Base-by-base conservation (phyloP, 371 early-diverging fungal species). In the Nematocida parisii region DNA sequence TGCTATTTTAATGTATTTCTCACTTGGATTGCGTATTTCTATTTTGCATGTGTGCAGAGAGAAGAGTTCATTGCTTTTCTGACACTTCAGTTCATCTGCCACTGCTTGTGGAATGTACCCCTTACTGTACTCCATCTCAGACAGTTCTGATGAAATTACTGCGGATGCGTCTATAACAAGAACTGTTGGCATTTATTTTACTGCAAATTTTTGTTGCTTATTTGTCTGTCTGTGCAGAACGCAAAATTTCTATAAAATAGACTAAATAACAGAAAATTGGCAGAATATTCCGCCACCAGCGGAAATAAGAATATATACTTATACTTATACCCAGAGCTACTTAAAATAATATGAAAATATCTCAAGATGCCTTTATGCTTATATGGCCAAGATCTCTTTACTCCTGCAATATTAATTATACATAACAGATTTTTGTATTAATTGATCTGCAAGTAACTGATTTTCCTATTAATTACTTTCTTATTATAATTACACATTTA, bases 141-240 rank as follows among this genome's bases (percentile, higher is more conserved):
- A 45, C 24, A 86, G 3, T 20, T 46, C 61, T 57, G 66, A 66
- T 18, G 68, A 55, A 44, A 86, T 75, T 24, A 86, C 45, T 58
- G 54, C 80, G 42, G 77, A 74, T 11, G 86, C 83, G 61, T 86
- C 86, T 70, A 86, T 71, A 27, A 86, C 83, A 39, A 83, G 85
- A 52, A 83, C 52, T 84, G 82, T 85, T 55, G 20, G 7, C 80
- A 77, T 67, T 22, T 13, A 50, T 33, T 13, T 50, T 50, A 50
- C 13, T 50, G 52, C 52, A 50, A 50, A 50, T 50, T 50, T 50
- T 50, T 50, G 33, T 33, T 33, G 33, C 33, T 33, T 33, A 33
- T 33, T 33, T 33, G 33, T 33, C 33, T 33, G 33, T 33, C 33
- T 33, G 33, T 33, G 33, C 3, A 54, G 15, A 54, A 54, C 18